Percentiles rank a stretch among this genome's conserved stretches.
These are phyloP conservation scores for Glycine soja DNA, from an alignment of 306 rosid genomes.

Conservation along the genomic window DNA sequence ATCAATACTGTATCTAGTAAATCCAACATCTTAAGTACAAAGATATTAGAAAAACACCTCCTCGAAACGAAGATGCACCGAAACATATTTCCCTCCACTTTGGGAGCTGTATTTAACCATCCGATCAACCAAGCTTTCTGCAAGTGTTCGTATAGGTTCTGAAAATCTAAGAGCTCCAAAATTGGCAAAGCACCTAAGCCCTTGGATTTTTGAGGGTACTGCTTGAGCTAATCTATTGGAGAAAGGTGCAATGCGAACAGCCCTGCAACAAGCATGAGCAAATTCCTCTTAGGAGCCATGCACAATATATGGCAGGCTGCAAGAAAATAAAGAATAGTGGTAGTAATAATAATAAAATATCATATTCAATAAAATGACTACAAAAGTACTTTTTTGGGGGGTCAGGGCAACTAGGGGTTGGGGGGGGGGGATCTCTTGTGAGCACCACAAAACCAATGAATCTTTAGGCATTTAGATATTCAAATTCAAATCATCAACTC, in stretches of 20 bases:
- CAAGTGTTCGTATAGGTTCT: conserved; percentile 78
- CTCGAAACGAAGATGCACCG: conserved; percentile 98
- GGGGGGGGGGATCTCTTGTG: too few species aligned
- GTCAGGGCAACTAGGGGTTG: not conserved
- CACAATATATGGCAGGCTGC: conserved; percentile 33
- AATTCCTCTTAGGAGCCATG: conserved; percentile 48
- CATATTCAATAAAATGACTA: not conserved
- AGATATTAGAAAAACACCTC: conserved; percentile 66
- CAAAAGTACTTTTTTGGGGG: not conserved
- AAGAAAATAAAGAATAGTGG: not conserved
- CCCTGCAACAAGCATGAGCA: conserved; percentile 66
- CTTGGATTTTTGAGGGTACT: conserved; percentile 83
- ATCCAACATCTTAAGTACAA: conserved; percentile 13
- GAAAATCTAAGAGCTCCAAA: conserved; percentile 89
- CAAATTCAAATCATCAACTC: not conserved
- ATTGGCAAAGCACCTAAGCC: conserved; percentile 85
- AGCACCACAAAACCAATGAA: conserved; percentile 14
- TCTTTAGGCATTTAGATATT: conserved; percentile 20
- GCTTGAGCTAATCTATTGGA: conserved; percentile 91
- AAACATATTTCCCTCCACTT: conserved; percentile 86
- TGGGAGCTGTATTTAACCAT: conserved; percentile 82
- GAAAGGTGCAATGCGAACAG: conserved; percentile 95
- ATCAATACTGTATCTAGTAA: conserved; percentile 32
- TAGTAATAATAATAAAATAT: conserved; percentile 13
- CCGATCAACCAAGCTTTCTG: conserved; percentile 87